phyloP scores from a whole-genome alignment of 352 stramenopile genomes.

The Aphanomyces euteiches region DNA sequence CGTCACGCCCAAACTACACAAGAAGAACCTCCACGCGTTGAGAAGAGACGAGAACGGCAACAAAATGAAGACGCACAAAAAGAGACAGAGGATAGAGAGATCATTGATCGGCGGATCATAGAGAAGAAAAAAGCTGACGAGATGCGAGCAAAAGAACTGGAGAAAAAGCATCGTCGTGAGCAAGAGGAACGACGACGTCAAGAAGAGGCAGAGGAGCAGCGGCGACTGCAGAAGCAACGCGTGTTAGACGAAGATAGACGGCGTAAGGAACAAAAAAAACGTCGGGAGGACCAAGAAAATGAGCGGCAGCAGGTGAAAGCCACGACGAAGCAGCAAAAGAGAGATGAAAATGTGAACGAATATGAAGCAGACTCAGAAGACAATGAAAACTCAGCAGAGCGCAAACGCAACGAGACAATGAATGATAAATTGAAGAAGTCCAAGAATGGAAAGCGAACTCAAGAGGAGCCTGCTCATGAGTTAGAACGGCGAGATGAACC shows the following conservation, averaged over 20 bases:
- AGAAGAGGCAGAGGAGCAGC: no score
- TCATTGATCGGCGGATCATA: not conserved
- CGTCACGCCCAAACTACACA: not conserved
- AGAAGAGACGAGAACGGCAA: not conserved
- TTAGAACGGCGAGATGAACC: no score
- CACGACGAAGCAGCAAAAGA: not conserved
- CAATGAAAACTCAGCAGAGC: no score
- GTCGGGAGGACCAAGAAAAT: not conserved
- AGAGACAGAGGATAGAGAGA: not conserved
- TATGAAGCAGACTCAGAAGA: no score
- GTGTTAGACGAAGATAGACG: no score
- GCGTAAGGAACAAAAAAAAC: no score
- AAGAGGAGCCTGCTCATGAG: no score
- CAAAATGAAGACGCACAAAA: not conserved
- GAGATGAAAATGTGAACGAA: not conserved
- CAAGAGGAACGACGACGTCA: no score
- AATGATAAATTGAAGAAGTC: no score
- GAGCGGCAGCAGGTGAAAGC: not conserved
- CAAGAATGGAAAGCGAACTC: no score
- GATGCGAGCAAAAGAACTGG: not conserved
- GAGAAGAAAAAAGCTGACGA: not conserved
- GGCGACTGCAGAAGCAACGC: no score
- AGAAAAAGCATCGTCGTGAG: not conserved
- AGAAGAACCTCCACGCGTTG: not conserved
- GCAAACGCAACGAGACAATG: no score